Conservation (phyloP, 495 filamentous ascomycete species). For the Usnea hakonensis region DNA sequence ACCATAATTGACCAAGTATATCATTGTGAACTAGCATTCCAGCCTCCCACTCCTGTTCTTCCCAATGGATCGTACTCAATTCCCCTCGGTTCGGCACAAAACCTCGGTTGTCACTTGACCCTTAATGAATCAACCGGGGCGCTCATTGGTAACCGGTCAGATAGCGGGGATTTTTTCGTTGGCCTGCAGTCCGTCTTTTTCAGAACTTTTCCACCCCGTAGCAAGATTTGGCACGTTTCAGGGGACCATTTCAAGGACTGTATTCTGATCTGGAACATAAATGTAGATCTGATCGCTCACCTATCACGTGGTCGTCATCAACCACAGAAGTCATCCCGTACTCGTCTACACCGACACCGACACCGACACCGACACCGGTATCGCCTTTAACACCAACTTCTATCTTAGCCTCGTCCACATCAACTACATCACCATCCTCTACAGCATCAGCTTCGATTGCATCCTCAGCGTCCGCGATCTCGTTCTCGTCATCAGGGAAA, state of each 20-base stretch:
- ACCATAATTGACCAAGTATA: not conserved
- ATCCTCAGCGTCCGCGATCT: too few relatives aligned
- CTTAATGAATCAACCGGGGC: not conserved
- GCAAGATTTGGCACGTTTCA: too few relatives aligned
- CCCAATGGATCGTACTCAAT: not conserved
- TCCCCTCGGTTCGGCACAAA: not conserved
- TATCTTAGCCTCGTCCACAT: not conserved
- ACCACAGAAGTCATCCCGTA: not conserved
- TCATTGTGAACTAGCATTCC: not conserved
- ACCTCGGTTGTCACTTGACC: not conserved
- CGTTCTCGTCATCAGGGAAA: not conserved
- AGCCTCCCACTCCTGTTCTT: not conserved
- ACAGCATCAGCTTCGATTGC: not conserved
- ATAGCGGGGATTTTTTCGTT: not conserved
- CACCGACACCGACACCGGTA: too few relatives aligned
- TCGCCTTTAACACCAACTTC: too few relatives aligned
- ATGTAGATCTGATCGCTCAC: not conserved
- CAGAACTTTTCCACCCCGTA: not conserved
- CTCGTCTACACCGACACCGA: too few relatives aligned
- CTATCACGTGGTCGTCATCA: not conserved
- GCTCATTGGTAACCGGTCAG: not conserved
- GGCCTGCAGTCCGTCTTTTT: not conserved
- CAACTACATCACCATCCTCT: too few relatives aligned
- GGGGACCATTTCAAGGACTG: not conserved
- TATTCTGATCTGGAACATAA: not conserved